Base-by-base conservation (phyloP, 2,329 filamentous ascomycete species). In the Rutstroemia sp. region DNA sequence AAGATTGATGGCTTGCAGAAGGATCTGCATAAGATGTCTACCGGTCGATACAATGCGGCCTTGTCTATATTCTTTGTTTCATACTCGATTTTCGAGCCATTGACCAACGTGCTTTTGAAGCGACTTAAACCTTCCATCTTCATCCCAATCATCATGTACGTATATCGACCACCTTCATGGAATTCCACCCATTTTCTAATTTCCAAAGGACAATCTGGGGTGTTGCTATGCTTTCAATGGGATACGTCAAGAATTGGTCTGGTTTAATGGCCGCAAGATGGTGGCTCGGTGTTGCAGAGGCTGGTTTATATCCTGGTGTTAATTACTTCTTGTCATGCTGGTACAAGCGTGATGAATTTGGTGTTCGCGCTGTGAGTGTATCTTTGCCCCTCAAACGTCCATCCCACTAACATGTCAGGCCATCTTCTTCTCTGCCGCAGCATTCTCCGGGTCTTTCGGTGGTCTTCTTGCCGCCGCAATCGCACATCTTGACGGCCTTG, bases 31-130 rank as follows among this genome's bases (percentile, higher is more conserved):
- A 62, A 78, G 30, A 81, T 92, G 75, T 78, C 77, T 0, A 76
- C 79, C 2, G 71, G 76, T 6, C 76, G 87, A 66, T 95, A 91
- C 73, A 92, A 92, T 69, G 76, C 80, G 23, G 81, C 84, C 0
- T 76, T 95, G 8, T 89, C 87, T 34, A 86, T 95, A 63, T 95
- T 95, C 74, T 95, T 95, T 73, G 78, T 95, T 49, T 90, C 87
- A 0, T 96, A 96, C 69, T 79, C 88, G 2, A 71, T 91, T 34
- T 91, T 89, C 60, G 84, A 89, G 73, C 87, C 91, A 49, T 82
- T 86, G 0, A 86, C 83, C 62, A 88, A 88, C 68, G 80, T 91
- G 55, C 71, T 90, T 38, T 73, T 92, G 48, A 91, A 91, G 74
- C 79, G 78, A 19, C 73, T 89, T 59, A 79, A 83, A 1, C 91